Evolutionary conservation across 495 filamentous ascomycete genomes (phyloP), one percentile per base, ranked within the genome.

Genomic region (Neurospora tetrasperma): DNA sequence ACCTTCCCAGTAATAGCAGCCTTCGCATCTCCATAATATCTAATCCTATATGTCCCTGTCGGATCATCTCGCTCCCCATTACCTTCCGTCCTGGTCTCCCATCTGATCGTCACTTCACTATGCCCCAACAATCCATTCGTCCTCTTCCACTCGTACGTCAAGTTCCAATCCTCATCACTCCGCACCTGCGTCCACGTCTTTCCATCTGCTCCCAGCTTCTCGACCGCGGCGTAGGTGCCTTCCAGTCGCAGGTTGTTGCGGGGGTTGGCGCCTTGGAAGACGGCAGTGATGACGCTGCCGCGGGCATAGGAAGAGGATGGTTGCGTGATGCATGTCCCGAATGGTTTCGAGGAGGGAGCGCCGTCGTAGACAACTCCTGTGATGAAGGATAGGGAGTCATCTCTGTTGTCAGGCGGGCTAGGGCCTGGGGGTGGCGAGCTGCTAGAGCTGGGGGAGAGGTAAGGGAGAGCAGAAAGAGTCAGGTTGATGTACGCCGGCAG

Each of bases 201-300:
- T 9, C 78, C 82, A n/a, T 87, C 83, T 1, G 12, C 20, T 7
- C 69, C 72, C 72, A 82, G 73, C 73, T 81, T 84, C 85, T 98
- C 94, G 2, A 97, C 89, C 3, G 90, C 91, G 7, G 90, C 90
- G 75, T 89, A 97, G 2, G 94, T 97, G 9, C 88, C 89, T 76
- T 93, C 94, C 31, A 92, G 87, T 6, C 89, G 87, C 40, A 98
- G 85, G 73, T 97, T 92, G 78, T 99, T 98, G 18, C 96, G 86
- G 62, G 96, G 96, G 76, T 97, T 97, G 3, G 95, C 94, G 48
- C 92, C 96, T 7, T 93, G 88, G 79, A 99, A 99, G 0, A 86
- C 90, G 1, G 86, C 90, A 43, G 83, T 89, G 70, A 94, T 86
- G 18, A 85, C 86, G 46, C 88, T 85, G 40, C 93, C 93, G 10